Percentiles rank a stretch among this genome's conserved stretches.
These are phyloP conservation scores for Fusarium subtropicale DNA, from an alignment of 2,329 filamentous ascomycete species.

Conservation along the genomic window DNA sequence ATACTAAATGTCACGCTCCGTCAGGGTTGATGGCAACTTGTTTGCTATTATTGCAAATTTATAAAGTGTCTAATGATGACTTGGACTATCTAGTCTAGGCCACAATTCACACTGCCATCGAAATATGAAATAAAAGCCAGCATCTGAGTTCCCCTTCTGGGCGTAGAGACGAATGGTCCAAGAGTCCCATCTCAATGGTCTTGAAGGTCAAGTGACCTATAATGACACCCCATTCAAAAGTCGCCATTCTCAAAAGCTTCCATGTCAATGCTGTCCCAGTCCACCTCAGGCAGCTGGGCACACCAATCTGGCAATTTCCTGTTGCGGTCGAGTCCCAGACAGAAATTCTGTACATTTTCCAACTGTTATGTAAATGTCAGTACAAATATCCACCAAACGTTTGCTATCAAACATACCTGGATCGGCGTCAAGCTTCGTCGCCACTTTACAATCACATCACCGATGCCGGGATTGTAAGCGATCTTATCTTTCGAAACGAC, in stretches of 20 bases:
- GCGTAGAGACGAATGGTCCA: too few species aligned
- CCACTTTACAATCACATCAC: background rate
- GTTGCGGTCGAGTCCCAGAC: background rate
- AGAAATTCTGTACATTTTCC: accelerated
- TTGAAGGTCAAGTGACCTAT: too few species aligned
- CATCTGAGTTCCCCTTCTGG: too few species aligned
- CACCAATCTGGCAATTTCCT: background rate
- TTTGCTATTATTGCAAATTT: too few species aligned
- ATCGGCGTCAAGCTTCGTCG: background rate
- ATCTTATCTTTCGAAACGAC: accelerated
- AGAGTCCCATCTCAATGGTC: too few species aligned
- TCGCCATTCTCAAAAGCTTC: background rate
- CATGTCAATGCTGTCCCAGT: background rate
- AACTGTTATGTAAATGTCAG: background rate
- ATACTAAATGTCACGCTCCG: too few species aligned
- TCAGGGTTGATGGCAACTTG: too few species aligned
- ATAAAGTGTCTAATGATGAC: too few species aligned
- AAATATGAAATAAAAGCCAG: too few species aligned
- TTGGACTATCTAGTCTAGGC: too few species aligned
- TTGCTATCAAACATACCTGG: background rate
- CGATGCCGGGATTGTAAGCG: accelerated
- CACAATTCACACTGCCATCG: too few species aligned
- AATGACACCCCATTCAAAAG: background rate
- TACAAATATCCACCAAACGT: background rate
- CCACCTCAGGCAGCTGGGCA: background rate